phyloP scores from a whole-genome alignment of 129 eudicot genomes.

The Arctium minus region DNA sequence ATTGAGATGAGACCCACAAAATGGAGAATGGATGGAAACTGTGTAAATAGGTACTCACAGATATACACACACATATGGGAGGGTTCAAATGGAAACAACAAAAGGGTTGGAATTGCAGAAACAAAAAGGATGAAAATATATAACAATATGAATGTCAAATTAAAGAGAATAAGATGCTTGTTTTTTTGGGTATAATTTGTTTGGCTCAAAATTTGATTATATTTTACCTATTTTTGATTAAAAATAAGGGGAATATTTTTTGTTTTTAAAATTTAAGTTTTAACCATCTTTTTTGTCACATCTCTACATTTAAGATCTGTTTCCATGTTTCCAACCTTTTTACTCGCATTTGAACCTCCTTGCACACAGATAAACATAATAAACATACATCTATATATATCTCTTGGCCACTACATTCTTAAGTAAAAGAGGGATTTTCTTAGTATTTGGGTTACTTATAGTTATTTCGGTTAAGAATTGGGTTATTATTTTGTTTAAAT shows the following conservation, averaged over 20 bases:
- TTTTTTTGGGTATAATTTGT: neutral
- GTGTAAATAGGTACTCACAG: neutral
- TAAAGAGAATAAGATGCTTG: neutral
- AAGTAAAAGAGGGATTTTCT: neutral
- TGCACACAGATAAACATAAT: neutral
- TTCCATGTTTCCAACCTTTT: neutral
- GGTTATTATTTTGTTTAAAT: too few species aligned
- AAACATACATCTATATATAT: neutral
- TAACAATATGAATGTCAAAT: neutral
- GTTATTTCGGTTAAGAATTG: neutral
- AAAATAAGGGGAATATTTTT: neutral
- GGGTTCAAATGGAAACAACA: neutral
- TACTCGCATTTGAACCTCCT: neutral
- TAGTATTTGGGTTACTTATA: neutral
- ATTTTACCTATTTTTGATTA: neutral
- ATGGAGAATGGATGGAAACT: neutral
- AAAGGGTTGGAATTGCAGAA: neutral
- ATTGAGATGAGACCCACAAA: neutral
- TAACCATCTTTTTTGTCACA: neutral
- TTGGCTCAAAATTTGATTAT: neutral
- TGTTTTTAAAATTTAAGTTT: neutral
- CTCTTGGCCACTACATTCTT: neutral
- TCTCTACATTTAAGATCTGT: neutral
- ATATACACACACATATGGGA: neutral
- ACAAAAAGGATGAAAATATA: neutral